Conservation (phyloP, 768 basidiomycete genomes). For the Fomitopsis pulvina region DNA sequence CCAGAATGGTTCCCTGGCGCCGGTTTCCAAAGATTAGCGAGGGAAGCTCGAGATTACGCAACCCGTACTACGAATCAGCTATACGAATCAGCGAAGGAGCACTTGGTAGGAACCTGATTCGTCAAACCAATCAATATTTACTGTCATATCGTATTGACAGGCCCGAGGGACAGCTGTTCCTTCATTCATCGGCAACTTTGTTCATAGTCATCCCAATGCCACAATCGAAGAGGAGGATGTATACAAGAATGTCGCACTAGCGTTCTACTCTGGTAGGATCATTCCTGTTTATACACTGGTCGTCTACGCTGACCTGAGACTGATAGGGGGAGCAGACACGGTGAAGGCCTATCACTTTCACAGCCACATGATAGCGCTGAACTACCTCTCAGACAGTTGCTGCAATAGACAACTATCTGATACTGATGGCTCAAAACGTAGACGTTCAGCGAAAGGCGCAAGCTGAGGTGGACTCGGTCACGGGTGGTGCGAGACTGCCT, state of each 20-base stretch:
- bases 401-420: slow-evolving; percentile 16
- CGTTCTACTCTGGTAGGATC: not conserved
- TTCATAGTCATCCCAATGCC: not conserved
- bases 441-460: slow-evolving; percentile 20
- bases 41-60: not conserved
- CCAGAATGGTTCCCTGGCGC: slow-evolving; percentile 15
- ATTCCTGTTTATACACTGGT: not conserved
- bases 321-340: not conserved
- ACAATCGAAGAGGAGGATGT: not conserved
- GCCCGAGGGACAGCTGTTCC: not conserved
- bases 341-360: not conserved
- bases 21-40: slow-evolving; percentile 7
- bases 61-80: not conserved
- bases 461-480: slow-evolving; percentile 24
- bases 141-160: not conserved
- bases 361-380: too few relatives aligned
- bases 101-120: not conserved
- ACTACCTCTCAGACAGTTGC: not conserved
- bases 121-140: too few relatives aligned
- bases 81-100: not conserved
- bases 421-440: slow-evolving; percentile 26
- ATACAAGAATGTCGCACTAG: not conserved
- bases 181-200: not conserved
- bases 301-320: not conserved
- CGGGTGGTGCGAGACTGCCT: not conserved